Conservation (phyloP, 176 grass and related monocot genomes). For the Zoysia pacifica region DNA sequence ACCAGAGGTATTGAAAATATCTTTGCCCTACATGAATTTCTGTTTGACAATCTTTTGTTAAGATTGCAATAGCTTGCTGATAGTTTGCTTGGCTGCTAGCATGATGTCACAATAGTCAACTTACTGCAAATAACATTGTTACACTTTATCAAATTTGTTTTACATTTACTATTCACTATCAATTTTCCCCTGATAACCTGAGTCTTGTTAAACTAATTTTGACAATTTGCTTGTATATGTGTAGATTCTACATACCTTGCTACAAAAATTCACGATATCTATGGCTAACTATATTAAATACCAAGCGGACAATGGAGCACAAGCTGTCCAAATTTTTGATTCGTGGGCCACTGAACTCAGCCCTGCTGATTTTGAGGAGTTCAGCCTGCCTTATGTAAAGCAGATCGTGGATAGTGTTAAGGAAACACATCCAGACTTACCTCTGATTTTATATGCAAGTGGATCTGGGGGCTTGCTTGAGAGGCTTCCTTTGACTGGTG, state of each 20-base stretch:
- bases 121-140: background rate
- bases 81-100: constrained; percentile 30
- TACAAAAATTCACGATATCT: constrained; percentile 81
- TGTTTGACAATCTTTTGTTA: constrained; percentile 15
- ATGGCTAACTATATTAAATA: constrained; percentile 87
- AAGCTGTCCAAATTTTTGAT: constrained; percentile 96
- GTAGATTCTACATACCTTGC: constrained; percentile 85
- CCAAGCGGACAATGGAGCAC: constrained; percentile 91
- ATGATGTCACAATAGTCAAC: constrained; percentile 1
- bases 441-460: constrained; percentile 96
- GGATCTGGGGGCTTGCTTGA: constrained; percentile 92
- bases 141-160: background rate
- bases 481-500: constrained; percentile 76
- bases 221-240: constrained; percentile 17
- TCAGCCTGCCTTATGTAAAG: constrained; percentile 90
- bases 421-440: constrained; percentile 82
- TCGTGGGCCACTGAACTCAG: constrained; percentile 97
- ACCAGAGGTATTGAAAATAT: constrained; percentile 59
- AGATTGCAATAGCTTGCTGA: constrained; percentile 2
- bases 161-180: constrained; percentile 13
- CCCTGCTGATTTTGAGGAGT: constrained; percentile 92
- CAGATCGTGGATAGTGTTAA: constrained; percentile 84
- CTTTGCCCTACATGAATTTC: constrained; percentile 23
- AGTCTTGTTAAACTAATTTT: constrained; percentile 22
- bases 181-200: background rate